phyloP scores from a whole-genome alignment of 331 rosid genomes.

The Quercus tomentella region DNA sequence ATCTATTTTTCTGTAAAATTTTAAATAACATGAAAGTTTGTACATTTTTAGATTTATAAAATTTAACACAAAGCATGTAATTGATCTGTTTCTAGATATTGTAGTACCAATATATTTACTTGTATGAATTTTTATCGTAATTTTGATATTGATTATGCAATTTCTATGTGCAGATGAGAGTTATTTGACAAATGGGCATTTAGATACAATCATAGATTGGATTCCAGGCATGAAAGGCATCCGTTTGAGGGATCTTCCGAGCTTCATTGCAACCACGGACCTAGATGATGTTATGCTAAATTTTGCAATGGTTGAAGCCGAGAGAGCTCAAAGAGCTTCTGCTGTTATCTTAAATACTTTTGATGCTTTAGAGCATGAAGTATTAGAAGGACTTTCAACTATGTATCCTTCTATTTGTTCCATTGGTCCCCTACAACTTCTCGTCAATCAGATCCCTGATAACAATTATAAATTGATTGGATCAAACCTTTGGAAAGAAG shows the following conservation, averaged over 20 bases:
- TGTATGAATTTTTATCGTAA: too few species aligned
- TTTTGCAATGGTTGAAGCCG: background rate
- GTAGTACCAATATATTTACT: too few species aligned
- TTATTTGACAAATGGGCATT: constrained; percentile 23
- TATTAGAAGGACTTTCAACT: constrained; percentile 15
- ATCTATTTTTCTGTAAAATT: background rate
- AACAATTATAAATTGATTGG: background rate
- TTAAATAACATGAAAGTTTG: too few species aligned
- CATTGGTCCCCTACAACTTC: constrained; percentile 21
- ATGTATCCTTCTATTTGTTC: constrained; percentile 14
- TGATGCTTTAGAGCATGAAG: constrained; percentile 18
- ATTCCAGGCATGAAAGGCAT: constrained; percentile 34
- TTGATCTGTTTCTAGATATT: too few species aligned
- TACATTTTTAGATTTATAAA: too few species aligned
- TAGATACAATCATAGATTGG: constrained; percentile 35
- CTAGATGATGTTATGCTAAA: constrained; percentile 15
- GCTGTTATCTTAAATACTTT: constrained; percentile 30
- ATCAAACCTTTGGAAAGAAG: constrained; percentile 38
- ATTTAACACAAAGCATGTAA: too few species aligned
- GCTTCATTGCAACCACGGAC: constrained; percentile 27
- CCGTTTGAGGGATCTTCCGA: constrained; percentile 38
- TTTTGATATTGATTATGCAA: background rate
- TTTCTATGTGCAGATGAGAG: constrained; percentile 16
- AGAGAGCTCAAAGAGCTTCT: constrained; percentile 14
- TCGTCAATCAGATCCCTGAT: background rate